Percentiles rank a stretch among this genome's conserved stretches.
These are phyloP conservation scores for Geopyxis carbonaria DNA, from an alignment of 495 filamentous ascomycete species.

Conservation along the genomic window DNA sequence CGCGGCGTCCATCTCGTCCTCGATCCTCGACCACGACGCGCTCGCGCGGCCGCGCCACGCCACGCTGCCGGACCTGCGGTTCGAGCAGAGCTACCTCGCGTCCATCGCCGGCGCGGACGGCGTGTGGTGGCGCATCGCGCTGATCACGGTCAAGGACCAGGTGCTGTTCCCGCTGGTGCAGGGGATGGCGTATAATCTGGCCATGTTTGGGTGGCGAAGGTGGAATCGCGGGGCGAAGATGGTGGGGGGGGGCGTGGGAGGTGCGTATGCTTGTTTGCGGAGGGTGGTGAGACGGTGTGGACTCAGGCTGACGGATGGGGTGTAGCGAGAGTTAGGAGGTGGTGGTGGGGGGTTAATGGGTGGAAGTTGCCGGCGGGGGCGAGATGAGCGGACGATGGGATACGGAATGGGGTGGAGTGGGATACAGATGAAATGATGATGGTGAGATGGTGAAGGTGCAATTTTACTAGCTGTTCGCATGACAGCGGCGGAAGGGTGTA, in stretches of 20 bases:
- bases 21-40: conserved; percentile 2
- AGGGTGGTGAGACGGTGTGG: neutral
- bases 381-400: no score
- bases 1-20: conserved; percentile 15
- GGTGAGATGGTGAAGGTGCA: no score
- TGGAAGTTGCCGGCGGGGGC: conserved; percentile 12
- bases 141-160: conserved; percentile 81
- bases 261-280: conserved; percentile 3
- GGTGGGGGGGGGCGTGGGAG: conserved; percentile 2
- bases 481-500: no score
- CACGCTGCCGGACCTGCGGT: conserved; percentile 80
- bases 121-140: conserved; percentile 54
- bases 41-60: neutral
- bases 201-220: conserved; percentile 12
- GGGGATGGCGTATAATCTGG: conserved; percentile 16
- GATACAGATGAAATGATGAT: no score
- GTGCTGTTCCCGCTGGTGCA: conserved; percentile 31
- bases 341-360: conserved; percentile 11
- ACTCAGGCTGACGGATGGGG: conserved; percentile 1
- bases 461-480: no score
- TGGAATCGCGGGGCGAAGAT: conserved; percentile 22
- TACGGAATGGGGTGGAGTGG: no score
- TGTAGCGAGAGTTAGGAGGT: conserved; percentile 11
- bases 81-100: conserved; percentile 91
- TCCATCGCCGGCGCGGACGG: conserved; percentile 57